Evolutionary conservation across 2,329 filamentous ascomycete species (phyloP).

Genomic region (Microascus cirrosus): DNA sequence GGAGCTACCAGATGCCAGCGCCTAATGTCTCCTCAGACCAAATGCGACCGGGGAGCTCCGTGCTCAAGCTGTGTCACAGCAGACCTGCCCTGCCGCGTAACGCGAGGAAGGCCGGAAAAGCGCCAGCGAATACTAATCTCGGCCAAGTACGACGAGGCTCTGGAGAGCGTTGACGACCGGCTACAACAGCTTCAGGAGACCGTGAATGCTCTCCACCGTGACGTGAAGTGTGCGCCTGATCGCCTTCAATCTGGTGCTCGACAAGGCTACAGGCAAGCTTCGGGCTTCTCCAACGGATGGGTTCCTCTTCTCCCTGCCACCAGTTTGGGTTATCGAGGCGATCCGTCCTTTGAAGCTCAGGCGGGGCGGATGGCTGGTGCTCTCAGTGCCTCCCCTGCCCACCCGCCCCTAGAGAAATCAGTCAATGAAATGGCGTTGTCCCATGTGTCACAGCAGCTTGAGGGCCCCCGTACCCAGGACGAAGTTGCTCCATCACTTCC

Average conservation of each 20-base stretch:
- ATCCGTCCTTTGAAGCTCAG: background rate
- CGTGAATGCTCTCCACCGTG: background rate
- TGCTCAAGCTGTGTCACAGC: slow-evolving; percentile 18
- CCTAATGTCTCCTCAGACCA: slow-evolving; percentile 12
- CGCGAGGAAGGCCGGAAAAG: slow-evolving; percentile 13
- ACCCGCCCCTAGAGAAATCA: background rate
- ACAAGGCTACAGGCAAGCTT: background rate
- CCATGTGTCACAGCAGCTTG: background rate
- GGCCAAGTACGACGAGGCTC: slow-evolving; percentile 16
- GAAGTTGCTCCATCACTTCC: background rate
- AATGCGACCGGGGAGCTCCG: slow-evolving; percentile 15
- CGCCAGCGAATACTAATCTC: slow-evolving; percentile 19
- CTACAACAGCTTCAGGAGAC: slow-evolving; percentile 6
- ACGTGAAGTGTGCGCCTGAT: background rate
- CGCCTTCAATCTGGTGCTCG: background rate
- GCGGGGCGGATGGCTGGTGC: background rate
- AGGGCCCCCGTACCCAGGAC: background rate
- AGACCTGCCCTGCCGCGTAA: slow-evolving; percentile 14
- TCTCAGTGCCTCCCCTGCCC: background rate
- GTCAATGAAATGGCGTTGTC: background rate
- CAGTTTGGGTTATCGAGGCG: background rate
- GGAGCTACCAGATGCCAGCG: background rate
- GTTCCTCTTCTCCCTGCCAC: background rate
- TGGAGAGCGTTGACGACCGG: slow-evolving; percentile 16
- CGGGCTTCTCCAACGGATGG: background rate